Conservation (phyloP, 1,284 basidiomycete genomes). For the Boletus semigastroideus region DNA sequence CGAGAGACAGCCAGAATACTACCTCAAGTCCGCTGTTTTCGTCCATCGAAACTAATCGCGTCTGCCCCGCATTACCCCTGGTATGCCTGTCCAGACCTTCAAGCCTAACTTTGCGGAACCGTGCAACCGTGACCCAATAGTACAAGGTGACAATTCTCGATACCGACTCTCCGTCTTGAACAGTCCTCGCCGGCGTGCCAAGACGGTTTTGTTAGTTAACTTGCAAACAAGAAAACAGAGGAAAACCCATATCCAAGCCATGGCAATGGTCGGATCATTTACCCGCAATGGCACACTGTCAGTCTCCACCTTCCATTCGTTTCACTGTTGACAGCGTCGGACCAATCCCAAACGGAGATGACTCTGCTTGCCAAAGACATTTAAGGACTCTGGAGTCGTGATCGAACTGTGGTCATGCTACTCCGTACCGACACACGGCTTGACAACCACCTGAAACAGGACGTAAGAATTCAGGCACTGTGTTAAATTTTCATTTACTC, state of each 20-base stretch:
- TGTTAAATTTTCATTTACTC: background rate
- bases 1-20: background rate
- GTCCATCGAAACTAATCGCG: background rate
- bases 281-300: constrained; percentile 20
- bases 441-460: constrained; percentile 20
- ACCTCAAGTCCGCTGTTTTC: background rate
- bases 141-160: constrained; percentile 11
- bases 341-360: constrained; percentile 40
- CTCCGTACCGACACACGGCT: constrained; percentile 33
- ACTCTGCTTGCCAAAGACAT: constrained; percentile 13
- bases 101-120: constrained; percentile 7
- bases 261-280: constrained; percentile 23
- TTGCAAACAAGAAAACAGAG: background rate
- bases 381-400: constrained; percentile 24
- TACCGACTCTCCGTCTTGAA: constrained; percentile 8
- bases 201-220: background rate
- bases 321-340: constrained; percentile 35
- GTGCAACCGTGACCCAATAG: constrained; percentile 3
- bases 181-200: background rate
- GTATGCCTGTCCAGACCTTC: constrained; percentile 7
- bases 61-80: background rate
- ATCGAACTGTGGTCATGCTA: constrained; percentile 37
- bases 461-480: constrained; percentile 30
- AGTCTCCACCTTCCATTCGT: constrained; percentile 35
- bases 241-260: background rate